Percentiles rank a stretch among this genome's conserved stretches.
phyloP scores from a whole-genome alignment of 768 basidiomycete genomes.

The Atractiella rhizophila region DNA sequence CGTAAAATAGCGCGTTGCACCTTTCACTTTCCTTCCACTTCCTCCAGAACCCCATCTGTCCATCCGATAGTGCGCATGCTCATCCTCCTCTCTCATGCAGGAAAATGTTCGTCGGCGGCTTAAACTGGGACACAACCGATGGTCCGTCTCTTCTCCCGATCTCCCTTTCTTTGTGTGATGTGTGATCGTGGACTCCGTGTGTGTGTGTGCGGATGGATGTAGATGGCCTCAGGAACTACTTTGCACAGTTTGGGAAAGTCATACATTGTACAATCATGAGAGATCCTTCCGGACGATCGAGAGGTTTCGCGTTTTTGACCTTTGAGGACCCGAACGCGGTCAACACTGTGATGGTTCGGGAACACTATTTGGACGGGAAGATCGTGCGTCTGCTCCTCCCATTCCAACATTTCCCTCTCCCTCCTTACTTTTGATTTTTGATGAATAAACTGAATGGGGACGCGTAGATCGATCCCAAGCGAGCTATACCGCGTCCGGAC shows the following conservation, averaged over 20 bases:
- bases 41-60: constrained; percentile 11
- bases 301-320: constrained; percentile 94
- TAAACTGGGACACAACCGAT: constrained; percentile 99
- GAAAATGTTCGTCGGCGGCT: constrained; percentile 99
- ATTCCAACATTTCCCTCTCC: not conserved
- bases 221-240: constrained; percentile 39
- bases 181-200: constrained; percentile 17
- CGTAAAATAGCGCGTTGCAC: too few species aligned
- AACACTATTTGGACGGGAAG: constrained; percentile 89
- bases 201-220: constrained; percentile 37
- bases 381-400: constrained; percentile 37
- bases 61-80: constrained; percentile 3
- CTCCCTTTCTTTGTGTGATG: not conserved
- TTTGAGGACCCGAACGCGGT: constrained; percentile 82
- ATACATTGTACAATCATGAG: constrained; percentile 98
- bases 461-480: constrained; percentile 88
- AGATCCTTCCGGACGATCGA: constrained; percentile 72
- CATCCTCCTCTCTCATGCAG: constrained; percentile 28
- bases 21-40: constrained; percentile 29
- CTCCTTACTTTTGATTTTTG: not conserved
- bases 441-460: not conserved
- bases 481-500: constrained; percentile 87
- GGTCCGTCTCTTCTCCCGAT: constrained; percentile 31
- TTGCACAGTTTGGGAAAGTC: constrained; percentile 85
- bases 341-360: constrained; percentile 80